Percentiles rank a stretch among this genome's conserved stretches.
Evolutionary conservation across 225 moss, liverwort and hornwort genomes (phyloP).

Genomic region (Neckera pumila): DNA sequence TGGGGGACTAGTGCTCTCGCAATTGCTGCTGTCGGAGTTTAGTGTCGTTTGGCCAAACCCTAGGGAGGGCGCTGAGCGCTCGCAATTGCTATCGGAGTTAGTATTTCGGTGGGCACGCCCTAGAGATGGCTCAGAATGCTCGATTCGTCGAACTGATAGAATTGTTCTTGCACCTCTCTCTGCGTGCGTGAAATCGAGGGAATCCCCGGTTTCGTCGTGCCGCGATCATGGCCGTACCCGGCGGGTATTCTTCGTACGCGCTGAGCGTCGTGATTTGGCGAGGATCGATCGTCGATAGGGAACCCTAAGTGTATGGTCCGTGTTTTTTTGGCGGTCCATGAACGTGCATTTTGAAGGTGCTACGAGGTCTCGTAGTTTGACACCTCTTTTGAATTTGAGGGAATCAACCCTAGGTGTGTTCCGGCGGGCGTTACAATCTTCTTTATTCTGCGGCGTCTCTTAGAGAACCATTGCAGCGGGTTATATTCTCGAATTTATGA

Average conservation of each 20-base stretch:
- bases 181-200: neutral
- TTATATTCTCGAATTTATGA: neutral
- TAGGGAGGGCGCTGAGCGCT: neutral
- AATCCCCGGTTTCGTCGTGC: neutral
- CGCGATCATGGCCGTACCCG: slow-evolving; percentile 1
- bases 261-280: neutral
- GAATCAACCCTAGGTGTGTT: neutral
- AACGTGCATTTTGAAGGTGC: neutral
- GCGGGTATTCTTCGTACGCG: neutral
- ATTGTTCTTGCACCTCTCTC: neutral
- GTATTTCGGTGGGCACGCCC: neutral
- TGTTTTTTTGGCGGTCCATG: neutral
- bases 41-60: slow-evolving; percentile 8
- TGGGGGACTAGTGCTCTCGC: neutral
- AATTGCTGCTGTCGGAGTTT: neutral
- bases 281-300: neutral
- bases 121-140: neutral
- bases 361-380: neutral
- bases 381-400: neutral
- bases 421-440: neutral
- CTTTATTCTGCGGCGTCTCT: neutral
- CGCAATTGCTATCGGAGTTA: neutral
- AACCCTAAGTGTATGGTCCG: neutral
- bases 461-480: neutral
- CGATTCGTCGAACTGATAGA: neutral